Conservation (phyloP, 1,284 basidiomycete genomes). For the Somion occarium region DNA sequence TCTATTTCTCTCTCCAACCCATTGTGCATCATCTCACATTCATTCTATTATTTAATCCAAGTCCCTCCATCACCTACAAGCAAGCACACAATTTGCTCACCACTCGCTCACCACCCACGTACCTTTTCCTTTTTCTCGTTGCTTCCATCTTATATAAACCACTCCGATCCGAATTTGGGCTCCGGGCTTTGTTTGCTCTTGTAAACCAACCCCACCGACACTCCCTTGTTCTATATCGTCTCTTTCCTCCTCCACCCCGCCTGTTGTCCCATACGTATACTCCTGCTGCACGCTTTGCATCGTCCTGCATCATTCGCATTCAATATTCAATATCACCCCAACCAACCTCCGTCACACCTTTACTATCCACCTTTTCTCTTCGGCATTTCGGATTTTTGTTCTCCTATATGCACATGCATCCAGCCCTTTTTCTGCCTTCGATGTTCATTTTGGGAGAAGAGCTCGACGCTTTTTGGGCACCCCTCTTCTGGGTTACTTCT, state of each 20-base stretch:
- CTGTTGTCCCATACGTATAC: neutral
- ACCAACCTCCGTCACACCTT: too few relatives aligned
- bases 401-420: too few relatives aligned
- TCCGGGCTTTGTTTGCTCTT: too few relatives aligned
- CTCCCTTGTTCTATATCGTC: slow-evolving; percentile 8
- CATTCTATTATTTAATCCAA: neutral
- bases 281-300: slow-evolving; percentile 8
- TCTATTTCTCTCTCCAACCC: neutral
- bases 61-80: neutral
- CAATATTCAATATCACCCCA: too few relatives aligned
- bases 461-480: too few relatives aligned
- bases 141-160: slow-evolving; percentile 3
- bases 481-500: too few relatives aligned
- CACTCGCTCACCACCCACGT: slow-evolving; percentile 15
- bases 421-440: too few relatives aligned
- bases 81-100: neutral
- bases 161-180: too few relatives aligned
- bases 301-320: slow-evolving; percentile 16
- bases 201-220: slow-evolving; percentile 8
- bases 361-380: too few relatives aligned
- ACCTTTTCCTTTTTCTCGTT: slow-evolving; percentile 20
- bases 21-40: slow-evolving; percentile 5
- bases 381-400: too few relatives aligned
- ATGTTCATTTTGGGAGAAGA: too few relatives aligned
- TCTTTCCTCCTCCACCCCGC: slow-evolving; percentile 8